Base-by-base conservation (phyloP, 1,139 yeast genomes). In the Blastobotrys capitulatus region DNA sequence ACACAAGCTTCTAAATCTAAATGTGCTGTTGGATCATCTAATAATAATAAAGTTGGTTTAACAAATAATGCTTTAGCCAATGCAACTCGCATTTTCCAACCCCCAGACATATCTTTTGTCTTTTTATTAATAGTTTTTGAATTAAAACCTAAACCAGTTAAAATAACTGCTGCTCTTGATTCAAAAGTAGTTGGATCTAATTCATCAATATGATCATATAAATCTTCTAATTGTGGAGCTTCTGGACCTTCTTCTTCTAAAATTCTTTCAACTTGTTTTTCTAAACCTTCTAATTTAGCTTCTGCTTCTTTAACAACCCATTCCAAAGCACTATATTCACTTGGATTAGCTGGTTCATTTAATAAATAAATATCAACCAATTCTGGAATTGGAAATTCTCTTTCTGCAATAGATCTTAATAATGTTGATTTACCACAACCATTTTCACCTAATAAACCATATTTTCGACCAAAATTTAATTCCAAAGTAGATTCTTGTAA, bases 81-180 rank as follows among this genome's bases (percentile, higher is more conserved):
- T 35, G 95, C 92, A 54, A 86, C 95, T 71, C 95, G 83, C 95
- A 86, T 86, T 75, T 84, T 83, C 95, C 95, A 86, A 61, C 95
- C 95, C 81, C 99, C 99, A 68, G 97, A 88, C 98, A 92, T 92
- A 69, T 92, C 98, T 74, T 88, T 90, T 65, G 98, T 92, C 75
- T 82, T 85, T 75, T 83, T 84, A 69, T 80, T 79, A 65, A 90
- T 89, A 54, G 97, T 92, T 61, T 74, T 73, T 51, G 83, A 67
- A 73, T 86, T 87, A 82, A 92, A 92, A 66, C 99, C 98, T 71
- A 92, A 81, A 89, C 98, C 99, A 60, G 88, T 87, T 66, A 92
- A 78, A 65, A 92, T 94, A 60, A 89, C 75, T 51, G 98, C 96
- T 51, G 99, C 98, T 73, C 98, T 83, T 45, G 95, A 76, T 76